phyloP scores from a whole-genome alignment of 768 basidiomycete species.

The Mrakia hoshinonis region DNA sequence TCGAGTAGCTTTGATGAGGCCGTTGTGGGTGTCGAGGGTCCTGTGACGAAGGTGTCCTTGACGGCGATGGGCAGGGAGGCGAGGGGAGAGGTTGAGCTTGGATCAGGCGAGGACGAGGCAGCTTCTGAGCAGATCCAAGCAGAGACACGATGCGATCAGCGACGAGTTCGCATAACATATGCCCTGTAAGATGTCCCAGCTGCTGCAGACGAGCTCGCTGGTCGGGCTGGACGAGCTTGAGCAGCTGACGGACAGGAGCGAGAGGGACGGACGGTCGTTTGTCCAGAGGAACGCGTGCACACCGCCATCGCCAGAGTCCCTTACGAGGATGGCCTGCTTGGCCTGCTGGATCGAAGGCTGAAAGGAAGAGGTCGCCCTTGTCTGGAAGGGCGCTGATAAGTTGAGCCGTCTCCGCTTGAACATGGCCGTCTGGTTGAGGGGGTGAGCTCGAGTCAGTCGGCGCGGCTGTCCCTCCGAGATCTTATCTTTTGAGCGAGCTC shows the following conservation, averaged over 20 bases:
- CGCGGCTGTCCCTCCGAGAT: not conserved
- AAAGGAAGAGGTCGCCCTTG: not conserved
- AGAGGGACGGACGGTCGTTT: not conserved
- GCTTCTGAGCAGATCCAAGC: not conserved
- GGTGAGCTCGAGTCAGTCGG: not conserved
- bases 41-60: conserved; percentile 81
- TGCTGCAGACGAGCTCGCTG: too few species aligned
- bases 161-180: not conserved
- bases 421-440: not conserved
- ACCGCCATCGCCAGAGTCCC: conserved; percentile 16
- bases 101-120: not conserved
- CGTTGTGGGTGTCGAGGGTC: conserved; percentile 52
- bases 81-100: conserved; percentile 10
- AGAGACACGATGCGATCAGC: not conserved
- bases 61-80: conserved; percentile 48
- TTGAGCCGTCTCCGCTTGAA: conserved; percentile 1
- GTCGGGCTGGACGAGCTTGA: too few species aligned
- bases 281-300: conserved; percentile 22
- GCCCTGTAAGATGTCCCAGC: not conserved
- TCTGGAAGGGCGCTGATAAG: not conserved
- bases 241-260: not conserved
- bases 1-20: conserved; percentile 70
- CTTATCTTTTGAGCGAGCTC: not conserved
- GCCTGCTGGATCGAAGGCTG: conserved; percentile 20
- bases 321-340: conserved; percentile 9